A percentile compares a stretch with the other conserved stretches of the same genome.
These are phyloP conservation scores for Colletotrichum tropicicola DNA, from an alignment of 2,329 filamentous ascomycete species.

Conservation along the genomic window DNA sequence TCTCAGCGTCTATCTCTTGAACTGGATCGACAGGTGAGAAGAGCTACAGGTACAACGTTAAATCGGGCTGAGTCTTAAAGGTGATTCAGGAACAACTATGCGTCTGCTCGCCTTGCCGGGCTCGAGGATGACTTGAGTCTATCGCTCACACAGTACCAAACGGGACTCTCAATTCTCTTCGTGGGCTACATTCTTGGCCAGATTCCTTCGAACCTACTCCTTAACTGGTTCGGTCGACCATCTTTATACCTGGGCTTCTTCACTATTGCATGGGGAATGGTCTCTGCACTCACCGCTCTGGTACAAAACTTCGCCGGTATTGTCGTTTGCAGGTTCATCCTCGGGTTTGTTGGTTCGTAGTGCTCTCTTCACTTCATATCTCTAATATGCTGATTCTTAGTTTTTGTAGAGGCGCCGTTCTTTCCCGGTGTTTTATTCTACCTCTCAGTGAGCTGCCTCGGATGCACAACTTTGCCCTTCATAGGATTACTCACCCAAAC, in stretches of 20 bases:
- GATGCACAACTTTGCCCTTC: no score
- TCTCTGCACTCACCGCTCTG: conserved; percentile 38
- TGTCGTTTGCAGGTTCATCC: conserved; percentile 45
- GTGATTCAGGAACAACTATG: conserved; percentile 7
- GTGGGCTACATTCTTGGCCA: conserved; percentile 40
- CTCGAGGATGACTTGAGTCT: conserved; percentile 39
- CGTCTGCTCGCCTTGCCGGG: conserved; percentile 10
- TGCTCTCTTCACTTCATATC: no score
- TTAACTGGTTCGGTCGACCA: conserved; percentile 40
- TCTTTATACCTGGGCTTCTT: conserved; percentile 47
- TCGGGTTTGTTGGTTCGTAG: conserved; percentile 48
- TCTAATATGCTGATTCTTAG: background rate
- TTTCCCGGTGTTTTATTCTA: conserved; percentile 57
- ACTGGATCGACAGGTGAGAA: conserved; percentile 14
- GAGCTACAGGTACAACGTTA: background rate
- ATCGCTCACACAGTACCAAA: conserved; percentile 36
- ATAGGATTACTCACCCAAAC: background rate
- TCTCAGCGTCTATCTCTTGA: conserved; percentile 6
- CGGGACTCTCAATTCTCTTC: conserved; percentile 33
- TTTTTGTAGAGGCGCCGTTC: conserved; percentile 50
- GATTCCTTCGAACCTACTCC: conserved; percentile 35
- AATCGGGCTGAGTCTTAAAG: background rate
- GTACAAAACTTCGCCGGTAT: conserved; percentile 44
- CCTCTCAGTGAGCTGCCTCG: conserved; percentile 40
- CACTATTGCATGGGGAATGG: conserved; percentile 31